Base-by-base conservation (phyloP, 2,329 filamentous ascomycete genomes). In the Cytospora piceicola region DNA sequence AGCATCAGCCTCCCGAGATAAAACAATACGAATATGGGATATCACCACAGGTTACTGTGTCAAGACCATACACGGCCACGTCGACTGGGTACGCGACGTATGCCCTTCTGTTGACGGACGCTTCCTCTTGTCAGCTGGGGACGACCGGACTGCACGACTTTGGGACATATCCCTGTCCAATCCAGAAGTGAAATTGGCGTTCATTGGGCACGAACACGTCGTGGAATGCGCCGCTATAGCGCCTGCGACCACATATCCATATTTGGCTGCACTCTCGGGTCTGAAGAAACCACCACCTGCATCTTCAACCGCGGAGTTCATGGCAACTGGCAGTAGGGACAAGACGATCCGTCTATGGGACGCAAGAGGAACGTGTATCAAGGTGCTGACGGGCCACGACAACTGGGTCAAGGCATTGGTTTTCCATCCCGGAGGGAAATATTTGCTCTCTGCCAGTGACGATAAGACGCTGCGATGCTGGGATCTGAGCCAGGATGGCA, bases 401-500 rank as follows among this genome's bases (percentile, higher is more conserved):
- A 97, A 97, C 75, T 98, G 94, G 94, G 88, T 98, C 11, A 88
- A 93, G 36, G 90, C 86, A 0, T 78, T 97, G 7, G 88, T 93
- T 12, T 98, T 97, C 76, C 94, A 97, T 73, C 94, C 94, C 0
- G 91, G 92, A 11, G 94, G 94, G 53, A 96, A 94, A 77, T 97
- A 95, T 73, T 83, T 98, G 1, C 79, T 98, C 7, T 94, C 90
- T 8, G 92, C 91, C 24, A 86, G 90, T 20, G 94, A 98, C 75
- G 94, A 98, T 79, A 96, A 95, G 80, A 94, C 92, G 5, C 83
- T 98, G 67, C 85, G 94, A 63, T 97, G 94, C 80, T 98, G 94
- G 94, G 94, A 98, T 79, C 81, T 98, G 30, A 85, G 86, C 30
- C 94, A 98, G 75, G 93, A 96, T 75, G 92, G 92, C 52, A 94